Percentiles rank a stretch among this genome's conserved stretches.
Conservation (phyloP, 2,329 filamentous ascomycete species). For the Coniochaeta sp. region DNA sequence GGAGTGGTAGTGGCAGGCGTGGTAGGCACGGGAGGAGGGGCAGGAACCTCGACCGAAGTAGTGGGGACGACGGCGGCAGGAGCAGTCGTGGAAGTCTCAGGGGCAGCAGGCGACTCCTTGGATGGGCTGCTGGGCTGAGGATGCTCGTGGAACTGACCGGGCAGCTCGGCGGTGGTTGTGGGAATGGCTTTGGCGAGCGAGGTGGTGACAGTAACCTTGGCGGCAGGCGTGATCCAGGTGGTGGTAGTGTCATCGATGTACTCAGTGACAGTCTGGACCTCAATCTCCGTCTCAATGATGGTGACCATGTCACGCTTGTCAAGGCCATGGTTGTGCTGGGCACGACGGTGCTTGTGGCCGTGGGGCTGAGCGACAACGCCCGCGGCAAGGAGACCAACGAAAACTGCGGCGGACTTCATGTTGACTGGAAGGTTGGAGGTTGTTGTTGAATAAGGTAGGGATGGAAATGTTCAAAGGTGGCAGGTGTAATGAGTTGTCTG, state of each 20-base stretch:
- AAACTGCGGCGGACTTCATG: constrained; percentile 36
- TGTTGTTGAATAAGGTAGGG: neutral
- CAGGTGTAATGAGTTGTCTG: neutral
- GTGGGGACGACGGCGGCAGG: constrained; percentile 17
- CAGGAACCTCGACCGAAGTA: constrained; percentile 17
- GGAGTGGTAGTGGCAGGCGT: constrained; percentile 12
- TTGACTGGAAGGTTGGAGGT: constrained; percentile 10
- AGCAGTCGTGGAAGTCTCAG: constrained; percentile 17
- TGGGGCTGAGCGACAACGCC: constrained; percentile 43
- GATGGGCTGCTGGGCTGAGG: constrained; percentile 8
- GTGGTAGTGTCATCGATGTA: constrained; percentile 42
- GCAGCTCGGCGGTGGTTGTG: constrained; percentile 11
- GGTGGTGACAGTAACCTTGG: constrained; percentile 13
- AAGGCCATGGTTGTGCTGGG: constrained; percentile 29
- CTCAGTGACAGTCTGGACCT: constrained; percentile 44
- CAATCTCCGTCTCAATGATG: constrained; percentile 38
- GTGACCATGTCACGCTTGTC: constrained; percentile 38
- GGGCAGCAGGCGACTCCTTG: constrained; percentile 11
- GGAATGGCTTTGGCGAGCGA: constrained; percentile 14
- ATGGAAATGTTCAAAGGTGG: neutral
- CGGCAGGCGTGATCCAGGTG: constrained; percentile 29
- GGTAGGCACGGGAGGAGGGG: constrained; percentile 11
- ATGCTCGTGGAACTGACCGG: constrained; percentile 27
- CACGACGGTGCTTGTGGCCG: constrained; percentile 24
- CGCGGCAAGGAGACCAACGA: constrained; percentile 35